Evolutionary conservation across 2,329 filamentous ascomycete species (phyloP), one percentile per base, ranked within the genome.

Genomic region (Ophiocordyceps polyrhachis-furcata): DNA sequence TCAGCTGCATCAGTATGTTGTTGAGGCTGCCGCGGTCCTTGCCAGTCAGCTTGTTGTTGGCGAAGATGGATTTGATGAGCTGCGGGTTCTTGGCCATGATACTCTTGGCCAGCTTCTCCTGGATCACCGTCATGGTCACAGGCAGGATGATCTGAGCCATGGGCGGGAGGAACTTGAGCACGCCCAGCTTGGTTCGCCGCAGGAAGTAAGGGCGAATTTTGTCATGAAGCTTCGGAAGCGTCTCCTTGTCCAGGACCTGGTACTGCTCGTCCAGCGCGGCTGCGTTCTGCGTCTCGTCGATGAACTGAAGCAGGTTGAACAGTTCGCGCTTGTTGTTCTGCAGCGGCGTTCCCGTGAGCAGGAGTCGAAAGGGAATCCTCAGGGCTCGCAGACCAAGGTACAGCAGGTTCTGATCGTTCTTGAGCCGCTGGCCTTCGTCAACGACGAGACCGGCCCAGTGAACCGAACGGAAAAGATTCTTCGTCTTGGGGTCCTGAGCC

Each of bases 91-190:
- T 91, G 14, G 83, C 77, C 53, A 98, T 74, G 53, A 98, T 95
- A 2, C 83, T 93, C 57, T 88, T 91, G 65, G 91, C 94, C 0
- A 98, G 71, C 57, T 86, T 91, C 66, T 94, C 91, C 58, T 98
- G 93, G 13, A 98, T 68, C 14, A 86, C 70, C 2, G 84, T 88
- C 88, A 96, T 95, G 2, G 84, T 88, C n/a, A 98, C 80, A 0
- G 91, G 91, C 5, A 98, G 66, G 49, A 98, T 96, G 52, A 98
- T 87, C 55, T 96, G 89, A 1, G 83, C 81, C 76, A 98, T 87
- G 0, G 89, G 81, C 1, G 91, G 91, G 11, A 98, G 67, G 60
- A 95, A 94, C 37, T 84, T 89, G 44, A 98, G 68, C 0, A 95
- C 89, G 49, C 89, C 81, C 13, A 79, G 79, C 59, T 98, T 98